Evolutionary conservation across 768 basidiomycete genomes (phyloP), one percentile per base, ranked within the genome.

Genomic region (Tricholoma matsutake): DNA sequence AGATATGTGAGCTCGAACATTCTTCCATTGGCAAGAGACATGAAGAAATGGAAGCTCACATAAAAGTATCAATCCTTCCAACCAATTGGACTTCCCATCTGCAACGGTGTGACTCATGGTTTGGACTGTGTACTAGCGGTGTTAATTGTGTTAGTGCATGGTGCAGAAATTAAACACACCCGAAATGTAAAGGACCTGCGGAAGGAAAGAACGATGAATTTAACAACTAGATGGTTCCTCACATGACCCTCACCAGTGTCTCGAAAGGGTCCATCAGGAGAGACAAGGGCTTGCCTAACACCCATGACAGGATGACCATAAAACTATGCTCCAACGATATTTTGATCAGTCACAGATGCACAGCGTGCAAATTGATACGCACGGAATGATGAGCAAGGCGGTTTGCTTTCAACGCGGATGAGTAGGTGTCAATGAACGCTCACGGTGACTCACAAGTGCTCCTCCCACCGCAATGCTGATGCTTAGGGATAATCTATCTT

Each of bases 231-330:
- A 9, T 22, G 68, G n/a, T 32, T 34, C 31, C 4, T 16, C 2
- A 16, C 16, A 71, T 54, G 79, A 65, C 43, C 86, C 71, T 61
- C 55, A 72, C 86, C 49, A 96, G 77, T 1, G 90, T 89, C 76
- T 96, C 91, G 70, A 90, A 95, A 2, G 93, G 91, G 71, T 96
- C 95, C 68, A 96, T 96, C 35, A 95, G 79, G 58, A 96, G 77
- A 14, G 86, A 87, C 57, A 91, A 70, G 9, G 91, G 90, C 68
- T 93, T 94, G 57, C 86, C 87, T 54, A 95, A 76, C 22, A 84
- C 83, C 94, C 94, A 97, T 4, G 80, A 92, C 7, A 96, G 77
- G 8, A 80, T 80, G 31, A 92, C 83, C 64, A 91, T 88, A 65
- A 92, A 87, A 57, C 83, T 91, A 32, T n/a, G n/a, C n/a, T n/a